Percentiles rank a stretch among this genome's conserved stretches.
Conservation (phyloP, 345 rosid genomes). For the Durio zibethinus region DNA sequence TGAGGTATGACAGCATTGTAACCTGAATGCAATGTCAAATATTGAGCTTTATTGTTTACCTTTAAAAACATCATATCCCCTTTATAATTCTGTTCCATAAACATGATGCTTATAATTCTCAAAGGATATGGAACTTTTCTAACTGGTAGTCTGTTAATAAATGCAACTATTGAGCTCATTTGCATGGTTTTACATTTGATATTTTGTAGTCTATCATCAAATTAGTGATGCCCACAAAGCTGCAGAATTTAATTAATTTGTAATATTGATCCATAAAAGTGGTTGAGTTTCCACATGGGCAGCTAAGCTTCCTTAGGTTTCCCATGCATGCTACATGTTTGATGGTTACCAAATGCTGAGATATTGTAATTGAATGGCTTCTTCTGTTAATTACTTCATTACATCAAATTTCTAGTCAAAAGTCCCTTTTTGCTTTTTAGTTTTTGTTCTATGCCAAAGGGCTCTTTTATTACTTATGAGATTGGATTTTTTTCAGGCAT, state of each 20-base stretch:
- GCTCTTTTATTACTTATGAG: background rate
- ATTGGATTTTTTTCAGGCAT: conserved; percentile 52
- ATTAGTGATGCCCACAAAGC: background rate
- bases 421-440: background rate
- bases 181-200: background rate
- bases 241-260: background rate
- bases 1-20: conserved; percentile 45
- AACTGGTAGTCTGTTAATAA: background rate
- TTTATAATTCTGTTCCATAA: background rate
- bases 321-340: background rate
- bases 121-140: background rate
- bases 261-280: background rate
- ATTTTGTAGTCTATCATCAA: background rate
- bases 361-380: background rate
- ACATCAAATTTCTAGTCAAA: background rate
- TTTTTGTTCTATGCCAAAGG: background rate
- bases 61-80: background rate
- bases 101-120: background rate
- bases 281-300: background rate
- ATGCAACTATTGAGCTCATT: background rate
- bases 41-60: background rate
- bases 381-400: background rate
- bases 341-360: background rate
- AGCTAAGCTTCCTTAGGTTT: background rate
- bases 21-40: background rate